These are phyloP conservation scores for Colletotrichum camelliae DNA, from an alignment of 2,329 filamentous ascomycete genomes.

Conservation along the genomic window DNA sequence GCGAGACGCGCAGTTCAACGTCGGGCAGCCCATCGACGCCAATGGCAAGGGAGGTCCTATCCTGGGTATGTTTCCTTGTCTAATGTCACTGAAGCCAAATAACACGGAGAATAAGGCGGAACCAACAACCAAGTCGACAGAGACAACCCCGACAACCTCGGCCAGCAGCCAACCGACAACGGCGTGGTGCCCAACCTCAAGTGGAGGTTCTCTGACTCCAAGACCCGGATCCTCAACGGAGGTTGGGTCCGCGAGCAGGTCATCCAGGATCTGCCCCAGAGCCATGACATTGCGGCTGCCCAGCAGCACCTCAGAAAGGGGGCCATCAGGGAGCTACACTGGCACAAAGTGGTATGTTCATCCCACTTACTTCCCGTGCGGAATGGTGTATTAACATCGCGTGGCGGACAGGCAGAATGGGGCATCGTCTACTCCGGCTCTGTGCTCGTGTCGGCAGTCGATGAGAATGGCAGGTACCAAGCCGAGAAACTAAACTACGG, in stretches of 20 bases:
- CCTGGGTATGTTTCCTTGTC: slow-evolving; percentile 47
- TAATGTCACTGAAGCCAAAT: background rate
- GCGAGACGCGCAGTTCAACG: slow-evolving; percentile 39
- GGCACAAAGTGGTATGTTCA: slow-evolving; percentile 66
- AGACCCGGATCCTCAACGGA: slow-evolving; percentile 64
- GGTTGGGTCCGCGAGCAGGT: slow-evolving; percentile 73
- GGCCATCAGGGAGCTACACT: slow-evolving; percentile 69
- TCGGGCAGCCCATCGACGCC: slow-evolving; percentile 62
- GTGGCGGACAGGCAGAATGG: slow-evolving; percentile 63
- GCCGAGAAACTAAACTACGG: slow-evolving; percentile 62
- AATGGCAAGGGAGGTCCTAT: slow-evolving; percentile 64
- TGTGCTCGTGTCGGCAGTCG: slow-evolving; percentile 64
- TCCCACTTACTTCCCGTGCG: background rate
- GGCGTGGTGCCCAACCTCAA: slow-evolving; percentile 72
- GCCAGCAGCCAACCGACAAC: slow-evolving; percentile 64
- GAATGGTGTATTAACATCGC: background rate
- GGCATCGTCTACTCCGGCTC: slow-evolving; percentile 65
- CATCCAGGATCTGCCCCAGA: slow-evolving; percentile 68
- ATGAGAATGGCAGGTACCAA: slow-evolving; percentile 64
- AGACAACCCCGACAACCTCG: slow-evolving; percentile 69
- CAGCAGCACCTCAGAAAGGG: slow-evolving; percentile 74
- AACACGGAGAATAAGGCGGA: slow-evolving; percentile 52
- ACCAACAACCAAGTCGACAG: slow-evolving; percentile 67
- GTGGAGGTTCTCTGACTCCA: slow-evolving; percentile 73
- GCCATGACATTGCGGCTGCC: slow-evolving; percentile 69